Conservation (phyloP, 23 red algal species). For the Gracilaria caudata region DNA sequence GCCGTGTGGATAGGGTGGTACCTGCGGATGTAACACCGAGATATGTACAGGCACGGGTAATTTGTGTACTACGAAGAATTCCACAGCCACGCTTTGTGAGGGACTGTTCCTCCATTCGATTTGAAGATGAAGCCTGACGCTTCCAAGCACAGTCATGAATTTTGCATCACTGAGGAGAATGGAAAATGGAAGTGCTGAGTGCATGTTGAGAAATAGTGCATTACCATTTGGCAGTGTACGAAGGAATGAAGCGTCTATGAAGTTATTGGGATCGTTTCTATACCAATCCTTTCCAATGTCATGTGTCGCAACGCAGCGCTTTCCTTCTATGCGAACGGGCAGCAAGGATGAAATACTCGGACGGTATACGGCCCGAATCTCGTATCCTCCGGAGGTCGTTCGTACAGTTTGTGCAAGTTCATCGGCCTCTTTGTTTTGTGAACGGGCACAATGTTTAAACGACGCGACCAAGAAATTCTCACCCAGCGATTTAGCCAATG, state of each 20-base stretch:
- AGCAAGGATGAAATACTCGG: background rate
- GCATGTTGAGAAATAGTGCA: background rate
- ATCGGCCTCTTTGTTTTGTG: background rate
- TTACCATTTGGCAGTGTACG: background rate
- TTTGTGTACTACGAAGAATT: background rate
- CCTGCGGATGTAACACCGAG: background rate
- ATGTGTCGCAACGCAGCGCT: background rate
- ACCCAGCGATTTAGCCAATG: background rate
- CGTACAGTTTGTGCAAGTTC: background rate
- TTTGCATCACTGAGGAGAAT: background rate
- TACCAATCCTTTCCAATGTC: background rate
- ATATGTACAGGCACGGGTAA: background rate
- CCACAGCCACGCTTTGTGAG: background rate
- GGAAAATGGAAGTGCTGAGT: background rate
- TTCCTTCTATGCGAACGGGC: background rate
- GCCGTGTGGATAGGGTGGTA: too few species aligned
- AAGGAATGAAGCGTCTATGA: background rate
- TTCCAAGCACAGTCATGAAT: background rate
- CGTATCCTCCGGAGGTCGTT: too few species aligned
- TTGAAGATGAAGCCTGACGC: background rate
- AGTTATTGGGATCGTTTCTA: background rate
- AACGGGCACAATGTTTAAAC: background rate
- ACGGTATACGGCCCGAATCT: background rate
- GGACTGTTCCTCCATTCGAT: background rate
- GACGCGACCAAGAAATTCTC: background rate